These are phyloP conservation scores for Leccinum subgranulosum DNA, from an alignment of 768 basidiomycete species.

Conservation along the genomic window DNA sequence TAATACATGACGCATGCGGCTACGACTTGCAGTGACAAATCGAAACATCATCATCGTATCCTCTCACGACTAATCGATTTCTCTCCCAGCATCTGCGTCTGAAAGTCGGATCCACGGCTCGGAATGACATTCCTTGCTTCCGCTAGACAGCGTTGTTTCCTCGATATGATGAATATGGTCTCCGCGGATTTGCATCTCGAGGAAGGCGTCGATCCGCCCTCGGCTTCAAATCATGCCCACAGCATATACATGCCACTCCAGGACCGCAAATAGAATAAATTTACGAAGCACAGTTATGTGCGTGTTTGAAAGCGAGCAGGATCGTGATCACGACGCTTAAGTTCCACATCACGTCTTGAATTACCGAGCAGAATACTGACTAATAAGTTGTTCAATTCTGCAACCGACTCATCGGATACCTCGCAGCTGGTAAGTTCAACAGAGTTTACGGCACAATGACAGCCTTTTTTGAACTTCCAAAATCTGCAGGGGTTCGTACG, in stretches of 20 bases:
- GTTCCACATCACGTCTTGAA: not conserved
- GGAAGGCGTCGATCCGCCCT: constrained; percentile 1
- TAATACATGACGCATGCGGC: constrained; percentile 17
- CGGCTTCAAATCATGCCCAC: constrained; percentile 2
- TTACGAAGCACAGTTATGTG: constrained; percentile 5
- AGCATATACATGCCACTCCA: not conserved
- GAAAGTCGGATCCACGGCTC: not conserved
- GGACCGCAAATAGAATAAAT: not conserved
- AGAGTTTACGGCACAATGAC: constrained; percentile 21
- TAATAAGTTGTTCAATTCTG: constrained; percentile 15
- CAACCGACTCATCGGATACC: constrained; percentile 3
- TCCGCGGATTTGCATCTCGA: constrained; percentile 10
- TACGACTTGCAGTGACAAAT: not conserved
- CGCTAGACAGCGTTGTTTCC: not conserved
- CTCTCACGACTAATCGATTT: not conserved
- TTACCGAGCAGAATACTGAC: constrained; percentile 14
- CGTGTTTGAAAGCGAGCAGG: not conserved
- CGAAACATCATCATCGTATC: not conserved
- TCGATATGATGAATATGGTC: not conserved
- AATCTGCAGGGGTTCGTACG: not conserved
- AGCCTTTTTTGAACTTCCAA: not conserved
- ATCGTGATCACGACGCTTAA: constrained; percentile 1
- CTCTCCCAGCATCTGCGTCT: not conserved
- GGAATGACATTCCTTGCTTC: not conserved
- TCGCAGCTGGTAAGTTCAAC: constrained; percentile 2